These are phyloP conservation scores for Boletus smithii DNA, from an alignment of 1,284 basidiomycete species.

Conservation along the genomic window DNA sequence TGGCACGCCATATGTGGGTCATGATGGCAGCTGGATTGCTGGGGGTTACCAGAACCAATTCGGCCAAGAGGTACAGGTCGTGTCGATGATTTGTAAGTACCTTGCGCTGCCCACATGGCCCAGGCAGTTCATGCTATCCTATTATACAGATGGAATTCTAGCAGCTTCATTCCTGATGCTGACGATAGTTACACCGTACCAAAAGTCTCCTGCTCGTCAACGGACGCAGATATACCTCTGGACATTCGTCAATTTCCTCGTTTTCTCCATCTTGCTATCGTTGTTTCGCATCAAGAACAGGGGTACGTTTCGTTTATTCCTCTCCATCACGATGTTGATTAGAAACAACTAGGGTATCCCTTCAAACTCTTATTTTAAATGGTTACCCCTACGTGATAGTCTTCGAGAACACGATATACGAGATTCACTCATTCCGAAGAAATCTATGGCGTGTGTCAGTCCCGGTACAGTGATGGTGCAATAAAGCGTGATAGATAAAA, in stretches of 20 bases:
- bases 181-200: conserved; percentile 76
- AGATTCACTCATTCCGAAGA: too few species aligned
- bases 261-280: conserved; percentile 86
- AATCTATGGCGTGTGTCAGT: conserved; percentile 4
- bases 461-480: conserved; percentile 4
- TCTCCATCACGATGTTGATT: not conserved
- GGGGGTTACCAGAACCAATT: conserved; percentile 87
- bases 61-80: conserved; percentile 89
- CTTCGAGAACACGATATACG: too few species aligned
- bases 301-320: conserved; percentile 43
- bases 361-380: conserved; percentile 68
- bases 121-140: conserved; percentile 9
- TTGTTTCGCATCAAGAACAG: conserved; percentile 92
- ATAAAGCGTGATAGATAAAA: conserved; percentile 29
- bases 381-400: not conserved
- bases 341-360: conserved; percentile 57
- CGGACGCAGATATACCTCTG: conserved; percentile 87
- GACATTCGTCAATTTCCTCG: conserved; percentile 77
- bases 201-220: conserved; percentile 75
- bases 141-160: conserved; percentile 74
- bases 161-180: conserved; percentile 82
- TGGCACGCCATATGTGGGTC: conserved; percentile 68
- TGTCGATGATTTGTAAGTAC: conserved; percentile 79
- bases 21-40: conserved; percentile 77
- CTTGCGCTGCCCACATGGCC: not conserved